phyloP scores from a whole-genome alignment of 2,329 filamentous ascomycete species.

The Diaporthe longicolla region DNA sequence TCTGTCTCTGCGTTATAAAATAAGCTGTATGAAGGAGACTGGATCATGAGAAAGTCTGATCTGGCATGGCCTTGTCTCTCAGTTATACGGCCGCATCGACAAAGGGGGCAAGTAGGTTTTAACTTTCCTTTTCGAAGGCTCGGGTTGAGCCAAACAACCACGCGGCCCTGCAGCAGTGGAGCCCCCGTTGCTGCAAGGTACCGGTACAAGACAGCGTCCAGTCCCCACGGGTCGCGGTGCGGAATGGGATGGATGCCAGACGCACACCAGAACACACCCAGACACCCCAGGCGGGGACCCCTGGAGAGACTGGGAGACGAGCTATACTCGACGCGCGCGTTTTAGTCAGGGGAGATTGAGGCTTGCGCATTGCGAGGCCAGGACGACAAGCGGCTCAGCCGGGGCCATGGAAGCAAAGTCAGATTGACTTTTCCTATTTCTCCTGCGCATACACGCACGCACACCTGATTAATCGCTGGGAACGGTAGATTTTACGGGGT shows the following conservation, averaged over 20 bases:
- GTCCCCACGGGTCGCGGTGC: slow-evolving; percentile 15
- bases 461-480: slow-evolving; percentile 8
- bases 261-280: too few species aligned
- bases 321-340: slow-evolving; percentile 28
- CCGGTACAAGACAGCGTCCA: slow-evolving; percentile 21
- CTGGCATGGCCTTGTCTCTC: slow-evolving; percentile 28
- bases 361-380: slow-evolving; percentile 29
- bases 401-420: neutral
- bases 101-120: neutral
- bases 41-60: neutral
- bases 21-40: slow-evolving; percentile 18
- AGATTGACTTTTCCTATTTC: slow-evolving; percentile 12
- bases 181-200: slow-evolving; percentile 13
- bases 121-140: slow-evolving; percentile 19
- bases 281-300: slow-evolving; percentile 22
- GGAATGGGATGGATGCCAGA: neutral
- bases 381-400: slow-evolving; percentile 10
- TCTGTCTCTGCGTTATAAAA: slow-evolving; percentile 26
- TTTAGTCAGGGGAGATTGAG: slow-evolving; percentile 30
- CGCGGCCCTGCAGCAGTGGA: slow-evolving; percentile 21
- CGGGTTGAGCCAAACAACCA: slow-evolving; percentile 30
- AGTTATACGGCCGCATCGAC: slow-evolving; percentile 30
- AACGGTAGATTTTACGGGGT: neutral
- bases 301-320: neutral
- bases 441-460: neutral